phyloP scores from a whole-genome alignment of 768 basidiomycete species.

The Suillus plorans region DNA sequence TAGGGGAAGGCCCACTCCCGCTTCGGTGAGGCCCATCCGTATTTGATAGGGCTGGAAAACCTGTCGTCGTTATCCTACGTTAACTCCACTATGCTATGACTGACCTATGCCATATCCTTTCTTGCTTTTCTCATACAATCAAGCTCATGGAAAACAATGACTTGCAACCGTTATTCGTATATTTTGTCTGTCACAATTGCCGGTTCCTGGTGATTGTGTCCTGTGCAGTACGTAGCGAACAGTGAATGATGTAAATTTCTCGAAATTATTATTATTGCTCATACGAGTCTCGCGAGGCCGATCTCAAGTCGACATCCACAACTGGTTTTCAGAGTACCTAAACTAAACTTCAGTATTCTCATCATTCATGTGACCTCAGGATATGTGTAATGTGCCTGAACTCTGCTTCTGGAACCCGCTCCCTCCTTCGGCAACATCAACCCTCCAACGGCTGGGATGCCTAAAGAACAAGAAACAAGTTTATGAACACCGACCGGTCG shows the following conservation, averaged over 20 bases:
- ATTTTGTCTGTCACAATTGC: background rate
- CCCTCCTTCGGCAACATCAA: too few relatives aligned
- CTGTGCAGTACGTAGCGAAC: background rate
- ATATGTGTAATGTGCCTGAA: too few relatives aligned
- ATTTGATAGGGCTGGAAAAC: slow-evolving; percentile 17
- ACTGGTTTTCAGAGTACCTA: too few relatives aligned
- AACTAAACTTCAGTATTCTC: too few relatives aligned
- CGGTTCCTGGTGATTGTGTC: background rate
- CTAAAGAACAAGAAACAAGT: too few relatives aligned
- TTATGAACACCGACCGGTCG: too few relatives aligned
- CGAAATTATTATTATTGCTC: too few relatives aligned
- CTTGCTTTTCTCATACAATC: background rate
- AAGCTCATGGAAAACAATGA: background rate
- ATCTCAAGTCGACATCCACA: too few relatives aligned
- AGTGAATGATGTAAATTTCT: background rate
- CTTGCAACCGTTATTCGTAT: background rate
- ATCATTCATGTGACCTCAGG: too few relatives aligned
- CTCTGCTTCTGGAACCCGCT: too few relatives aligned
- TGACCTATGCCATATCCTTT: slow-evolving; percentile 1
- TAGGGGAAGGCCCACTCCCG: slow-evolving; percentile 40
- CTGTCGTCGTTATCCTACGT: background rate
- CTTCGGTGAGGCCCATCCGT: slow-evolving; percentile 26
- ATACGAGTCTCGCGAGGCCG: too few relatives aligned
- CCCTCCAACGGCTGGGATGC: too few relatives aligned
- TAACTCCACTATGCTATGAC: background rate